Base-by-base conservation (phyloP, 2,329 filamentous ascomycete species). In the Cladosporium sp. region DNA sequence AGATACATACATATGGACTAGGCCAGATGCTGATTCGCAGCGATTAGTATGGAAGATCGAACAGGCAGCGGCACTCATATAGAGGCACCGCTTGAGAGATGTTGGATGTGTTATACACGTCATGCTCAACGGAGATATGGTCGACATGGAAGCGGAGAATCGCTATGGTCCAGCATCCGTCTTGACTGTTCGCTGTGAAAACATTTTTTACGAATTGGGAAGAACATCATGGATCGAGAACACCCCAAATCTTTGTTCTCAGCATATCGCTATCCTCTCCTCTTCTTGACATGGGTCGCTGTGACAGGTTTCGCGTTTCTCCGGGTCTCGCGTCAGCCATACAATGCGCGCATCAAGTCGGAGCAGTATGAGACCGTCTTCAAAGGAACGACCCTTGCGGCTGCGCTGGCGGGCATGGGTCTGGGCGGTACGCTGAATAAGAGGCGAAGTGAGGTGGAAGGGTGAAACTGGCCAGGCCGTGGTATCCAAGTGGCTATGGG, bases 331-430 rank as follows among this genome's bases (percentile, higher is more conserved):
- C 61, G 63, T 9, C 65, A 67, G 54, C 66, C 63, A 4, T 68
- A 66, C 55, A 60, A 59, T 46, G 52, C 55, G 8, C 55, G 62
- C 12, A 56, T 68, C 19, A 68, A 67, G 52, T 57, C 60, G 8
- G 65, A 65, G 49, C 64, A 68, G 52, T 68, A 68, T 53, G 66
- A 69, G 52, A 66, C 63, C 49, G 65, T 66, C 22, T 66, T 67
- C 60, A 67, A 69, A 38, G 63, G 63, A 18, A 67, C 65, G 2
- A 62, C 61, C 0, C 53, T 67, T 9, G 57, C 51, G 18, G 55
- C 55, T 15, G 53, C 51, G 6, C 40, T 57, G 2, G 43, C 49
- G 11, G 57, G 48, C 3, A 55, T 54, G 30, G 55, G 39, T 30
- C 51, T 51, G 16, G 54, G 47, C 5, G 57, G 50, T 7, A 49